Conservation (phyloP, 352 stramenopile species). For the Phytophthora ramorum region DNA sequence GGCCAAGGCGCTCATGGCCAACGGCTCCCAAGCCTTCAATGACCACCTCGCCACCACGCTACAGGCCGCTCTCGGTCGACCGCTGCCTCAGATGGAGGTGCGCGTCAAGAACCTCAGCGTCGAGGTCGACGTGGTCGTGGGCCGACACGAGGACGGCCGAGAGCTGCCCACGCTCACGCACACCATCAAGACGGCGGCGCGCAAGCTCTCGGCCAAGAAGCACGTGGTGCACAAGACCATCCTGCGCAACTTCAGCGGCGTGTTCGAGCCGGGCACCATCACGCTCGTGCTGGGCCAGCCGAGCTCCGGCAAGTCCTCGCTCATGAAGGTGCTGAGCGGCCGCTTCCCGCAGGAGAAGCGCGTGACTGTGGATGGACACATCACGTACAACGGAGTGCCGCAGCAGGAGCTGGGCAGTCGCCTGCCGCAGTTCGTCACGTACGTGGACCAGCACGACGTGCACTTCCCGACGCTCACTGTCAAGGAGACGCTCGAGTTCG, state of each 20-base stretch:
- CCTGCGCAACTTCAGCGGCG: slow-evolving; percentile 31
- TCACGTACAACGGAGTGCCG: slow-evolving; percentile 44
- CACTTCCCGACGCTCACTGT: slow-evolving; percentile 76
- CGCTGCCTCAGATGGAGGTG: too few relatives aligned
- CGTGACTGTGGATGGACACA: slow-evolving; percentile 28
- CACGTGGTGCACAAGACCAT: slow-evolving; percentile 44
- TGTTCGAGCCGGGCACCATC: slow-evolving; percentile 36
- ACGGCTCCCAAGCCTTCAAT: slow-evolving; percentile 39
- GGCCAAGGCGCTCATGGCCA: slow-evolving; percentile 26
- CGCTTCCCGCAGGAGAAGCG: slow-evolving; percentile 37
- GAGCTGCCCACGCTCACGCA: slow-evolving; percentile 52
- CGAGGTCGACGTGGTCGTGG: slow-evolving; percentile 34
- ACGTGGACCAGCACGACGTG: slow-evolving; percentile 56
- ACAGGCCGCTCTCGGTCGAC: slow-evolving; percentile 34
- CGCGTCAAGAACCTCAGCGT: slow-evolving; percentile 42
- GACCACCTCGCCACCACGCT: slow-evolving; percentile 38
- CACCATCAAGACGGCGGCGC: slow-evolving; percentile 31
- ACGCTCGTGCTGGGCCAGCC: slow-evolving; percentile 31
- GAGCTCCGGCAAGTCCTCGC: slow-evolving; percentile 33
- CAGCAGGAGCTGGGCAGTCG: slow-evolving; percentile 24
- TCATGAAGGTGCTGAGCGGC: slow-evolving; percentile 40
- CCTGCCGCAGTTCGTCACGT: slow-evolving; percentile 54
- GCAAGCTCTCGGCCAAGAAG: slow-evolving; percentile 32
- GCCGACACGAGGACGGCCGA: slow-evolving; percentile 23
- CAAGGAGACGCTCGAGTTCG: slow-evolving; percentile 49